These are phyloP conservation scores for Pistacia integerrima DNA, from an alignment of 345 rosid species.

Conservation along the genomic window DNA sequence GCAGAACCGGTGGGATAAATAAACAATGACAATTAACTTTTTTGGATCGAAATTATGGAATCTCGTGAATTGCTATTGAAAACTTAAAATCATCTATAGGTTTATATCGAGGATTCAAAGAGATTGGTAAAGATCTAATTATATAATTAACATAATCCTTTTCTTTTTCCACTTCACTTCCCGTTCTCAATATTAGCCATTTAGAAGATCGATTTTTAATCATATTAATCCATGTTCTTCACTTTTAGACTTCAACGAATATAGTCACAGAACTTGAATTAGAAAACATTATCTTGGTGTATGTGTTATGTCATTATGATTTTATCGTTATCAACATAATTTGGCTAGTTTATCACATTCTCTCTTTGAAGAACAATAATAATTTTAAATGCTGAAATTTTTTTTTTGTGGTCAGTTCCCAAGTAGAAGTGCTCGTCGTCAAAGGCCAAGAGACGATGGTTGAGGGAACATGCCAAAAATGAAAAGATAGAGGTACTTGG, in stretches of 20 bases:
- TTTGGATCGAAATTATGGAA: too few relatives aligned
- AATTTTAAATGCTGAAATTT: conserved; percentile 23
- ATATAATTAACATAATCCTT: too few relatives aligned
- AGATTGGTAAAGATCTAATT: too few relatives aligned
- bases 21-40: too few relatives aligned
- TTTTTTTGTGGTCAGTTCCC: conserved; percentile 50
- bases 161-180: too few relatives aligned
- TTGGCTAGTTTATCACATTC: conserved; percentile 10
- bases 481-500: conserved; percentile 63
- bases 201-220: neutral
- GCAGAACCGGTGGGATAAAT: too few relatives aligned
- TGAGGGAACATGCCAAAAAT: conserved; percentile 61
- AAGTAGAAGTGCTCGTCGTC: conserved; percentile 92
- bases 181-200: neutral
- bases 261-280: conserved; percentile 1
- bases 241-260: neutral
- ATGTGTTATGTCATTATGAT: neutral
- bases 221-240: conserved; percentile 3
- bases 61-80: too few relatives aligned
- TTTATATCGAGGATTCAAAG: conserved; percentile 5
- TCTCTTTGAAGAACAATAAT: conserved; percentile 16
- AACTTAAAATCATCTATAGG: too few relatives aligned
- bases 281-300: neutral
- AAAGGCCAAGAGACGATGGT: conserved; percentile 77
- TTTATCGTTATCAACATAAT: conserved; percentile 14